Percentiles rank a stretch among this genome's conserved stretches.
Conservation (phyloP, 2,329 filamentous ascomycete species). For the Orbilia quercus region DNA sequence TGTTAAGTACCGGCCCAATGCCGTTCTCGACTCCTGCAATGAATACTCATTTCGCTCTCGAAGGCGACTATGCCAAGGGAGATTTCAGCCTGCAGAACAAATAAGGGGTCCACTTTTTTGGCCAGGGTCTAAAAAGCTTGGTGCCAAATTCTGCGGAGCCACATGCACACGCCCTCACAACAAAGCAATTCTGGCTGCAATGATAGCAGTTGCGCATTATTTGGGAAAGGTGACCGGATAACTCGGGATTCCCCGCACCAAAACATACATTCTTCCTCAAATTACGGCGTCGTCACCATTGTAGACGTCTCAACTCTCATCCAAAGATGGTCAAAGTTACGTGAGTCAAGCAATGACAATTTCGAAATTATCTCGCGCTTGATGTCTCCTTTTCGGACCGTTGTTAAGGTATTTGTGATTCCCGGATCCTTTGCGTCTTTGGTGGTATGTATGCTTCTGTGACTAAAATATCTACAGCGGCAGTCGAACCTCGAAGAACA, state of each 20-base stretch:
- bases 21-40: slow-evolving; percentile 12
- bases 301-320: neutral
- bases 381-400: no score
- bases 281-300: slow-evolving; percentile 30
- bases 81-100: slow-evolving; percentile 53
- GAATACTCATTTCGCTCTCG: slow-evolving; percentile 44
- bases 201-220: neutral
- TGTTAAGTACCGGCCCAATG: slow-evolving; percentile 48
- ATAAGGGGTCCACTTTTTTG: slow-evolving; percentile 34
- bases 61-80: slow-evolving; percentile 23
- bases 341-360: neutral
- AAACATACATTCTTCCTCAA: slow-evolving; percentile 21
- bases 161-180: slow-evolving; percentile 45
- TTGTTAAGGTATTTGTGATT: neutral
- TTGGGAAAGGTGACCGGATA: slow-evolving; percentile 15
- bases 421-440: neutral
- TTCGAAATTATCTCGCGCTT: no score
- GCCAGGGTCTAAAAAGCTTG: slow-evolving; percentile 41
- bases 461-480: neutral
- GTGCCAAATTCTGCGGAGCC: slow-evolving; percentile 36
- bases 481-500: no score
- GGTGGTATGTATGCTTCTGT: no score
- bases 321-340: neutral
- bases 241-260: slow-evolving; percentile 28
- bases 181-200: neutral